phyloP scores from a whole-genome alignment of 208 protist species.

The Leptomonas pyrrhocoris region DNA sequence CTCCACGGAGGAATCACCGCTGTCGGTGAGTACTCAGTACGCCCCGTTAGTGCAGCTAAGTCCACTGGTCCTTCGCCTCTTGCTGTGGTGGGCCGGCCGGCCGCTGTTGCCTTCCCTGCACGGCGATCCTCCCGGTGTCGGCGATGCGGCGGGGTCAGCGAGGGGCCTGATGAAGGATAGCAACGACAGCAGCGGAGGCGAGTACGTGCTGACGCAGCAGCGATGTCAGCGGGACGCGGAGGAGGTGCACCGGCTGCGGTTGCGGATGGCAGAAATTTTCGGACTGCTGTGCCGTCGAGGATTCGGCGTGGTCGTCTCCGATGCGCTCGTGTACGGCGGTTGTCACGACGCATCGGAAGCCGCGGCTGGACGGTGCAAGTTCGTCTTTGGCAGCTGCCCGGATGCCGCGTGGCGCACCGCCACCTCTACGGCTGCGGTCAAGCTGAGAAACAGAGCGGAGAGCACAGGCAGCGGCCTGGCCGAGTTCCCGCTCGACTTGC shows the following conservation, averaged over 20 bases:
- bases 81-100: slow-evolving; percentile 31
- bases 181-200: slow-evolving; percentile 3
- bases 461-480: neutral
- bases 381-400: slow-evolving; percentile 22
- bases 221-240: slow-evolving; percentile 3
- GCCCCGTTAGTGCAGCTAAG: slow-evolving; percentile 21
- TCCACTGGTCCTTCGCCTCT: slow-evolving; percentile 29
- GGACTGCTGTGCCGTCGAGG: slow-evolving; percentile 18
- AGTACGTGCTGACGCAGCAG: slow-evolving; percentile 2
- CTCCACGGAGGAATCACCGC: slow-evolving; percentile 1
- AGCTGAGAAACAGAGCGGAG: neutral
- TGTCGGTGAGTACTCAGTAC: neutral
- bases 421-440: neutral
- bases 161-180: neutral
- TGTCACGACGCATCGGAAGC: slow-evolving; percentile 29
- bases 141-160: neutral
- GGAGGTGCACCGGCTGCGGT: slow-evolving; percentile 20
- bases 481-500: neutral
- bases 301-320: slow-evolving; percentile 21
- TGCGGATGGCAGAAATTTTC: slow-evolving; percentile 33
- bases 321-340: slow-evolving; percentile 32
- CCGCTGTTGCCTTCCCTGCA: slow-evolving; percentile 17
- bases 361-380: slow-evolving; percentile 21
- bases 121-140: neutral
- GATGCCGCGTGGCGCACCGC: slow-evolving; percentile 19